Percentiles rank a stretch among this genome's conserved stretches.
These are phyloP conservation scores for Staphylotrichum longicolle DNA, from an alignment of 495 filamentous ascomycete genomes.

Conservation along the genomic window DNA sequence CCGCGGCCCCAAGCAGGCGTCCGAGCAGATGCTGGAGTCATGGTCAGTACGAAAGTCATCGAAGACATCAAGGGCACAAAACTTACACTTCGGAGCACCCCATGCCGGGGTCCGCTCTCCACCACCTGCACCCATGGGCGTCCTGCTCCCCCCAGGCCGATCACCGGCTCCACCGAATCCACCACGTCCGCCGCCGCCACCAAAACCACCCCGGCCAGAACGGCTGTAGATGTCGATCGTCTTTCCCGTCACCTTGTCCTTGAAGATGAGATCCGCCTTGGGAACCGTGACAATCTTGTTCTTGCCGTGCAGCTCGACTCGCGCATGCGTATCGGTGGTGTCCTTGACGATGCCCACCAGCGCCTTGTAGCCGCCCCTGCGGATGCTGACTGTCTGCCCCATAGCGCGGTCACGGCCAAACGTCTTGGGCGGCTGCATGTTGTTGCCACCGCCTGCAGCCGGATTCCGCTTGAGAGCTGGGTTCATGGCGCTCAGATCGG, in stretches of 20 bases:
- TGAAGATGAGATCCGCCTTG: slow-evolving; percentile 73
- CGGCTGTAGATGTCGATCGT: slow-evolving; percentile 66
- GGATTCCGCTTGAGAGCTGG: slow-evolving; percentile 72
- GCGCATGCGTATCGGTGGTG: slow-evolving; percentile 75
- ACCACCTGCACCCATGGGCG: slow-evolving; percentile 58
- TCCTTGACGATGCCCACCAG: slow-evolving; percentile 94
- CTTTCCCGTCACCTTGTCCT: slow-evolving; percentile 77
- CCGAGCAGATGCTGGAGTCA: slow-evolving; percentile 44
- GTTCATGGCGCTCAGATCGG: slow-evolving; percentile 90
- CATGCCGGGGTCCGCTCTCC: slow-evolving; percentile 70
- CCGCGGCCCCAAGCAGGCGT: slow-evolving; percentile 67
- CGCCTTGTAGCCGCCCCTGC: slow-evolving; percentile 84
- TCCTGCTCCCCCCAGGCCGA: slow-evolving; percentile 59
- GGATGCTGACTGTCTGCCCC: slow-evolving; percentile 84
- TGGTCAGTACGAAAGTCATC: slow-evolving; percentile 24
- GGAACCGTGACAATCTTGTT: slow-evolving; percentile 79
- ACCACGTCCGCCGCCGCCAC: slow-evolving; percentile 27
- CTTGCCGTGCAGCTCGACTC: slow-evolving; percentile 90
- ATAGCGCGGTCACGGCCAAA: slow-evolving; percentile 82
- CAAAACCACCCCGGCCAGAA: slow-evolving; percentile 44
- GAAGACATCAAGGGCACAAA: not conserved
- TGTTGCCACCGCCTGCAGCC: slow-evolving; percentile 37
- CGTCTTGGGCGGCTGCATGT: slow-evolving; percentile 74
- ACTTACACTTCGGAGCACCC: slow-evolving; percentile 60
- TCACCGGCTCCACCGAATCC: slow-evolving; percentile 39